These are phyloP conservation scores for Penicillium rolfsii DNA, from an alignment of 2,329 filamentous ascomycete species.

Conservation along the genomic window DNA sequence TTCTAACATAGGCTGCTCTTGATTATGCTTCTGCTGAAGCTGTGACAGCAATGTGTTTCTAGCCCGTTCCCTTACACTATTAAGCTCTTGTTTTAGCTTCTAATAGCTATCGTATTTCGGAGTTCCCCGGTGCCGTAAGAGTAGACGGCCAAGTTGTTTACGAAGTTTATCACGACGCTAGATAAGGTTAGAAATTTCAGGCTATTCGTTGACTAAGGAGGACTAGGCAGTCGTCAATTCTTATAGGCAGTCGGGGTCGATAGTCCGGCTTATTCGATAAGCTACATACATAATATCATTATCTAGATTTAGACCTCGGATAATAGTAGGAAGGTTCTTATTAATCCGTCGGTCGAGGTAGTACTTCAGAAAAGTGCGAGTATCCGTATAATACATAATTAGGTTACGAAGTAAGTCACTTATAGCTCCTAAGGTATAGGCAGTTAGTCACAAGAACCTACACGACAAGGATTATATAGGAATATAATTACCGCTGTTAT, in stretches of 20 bases:
- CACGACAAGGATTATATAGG: background rate
- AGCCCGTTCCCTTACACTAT: background rate
- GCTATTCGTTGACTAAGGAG: conserved; percentile 26
- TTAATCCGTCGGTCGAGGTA: conserved; percentile 22
- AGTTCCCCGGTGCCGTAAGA: conserved; percentile 13
- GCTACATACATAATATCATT: conserved; percentile 28
- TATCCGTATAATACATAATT: conserved; percentile 24
- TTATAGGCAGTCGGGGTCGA: conserved; percentile 4
- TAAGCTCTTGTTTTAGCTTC: conserved; percentile 16
- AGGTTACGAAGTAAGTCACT: conserved; percentile 10
- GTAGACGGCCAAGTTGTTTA: conserved; percentile 10
- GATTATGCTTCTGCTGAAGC: conserved; percentile 22
- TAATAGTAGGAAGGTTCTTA: conserved; percentile 25
- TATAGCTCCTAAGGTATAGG: background rate
- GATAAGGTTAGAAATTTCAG: conserved; percentile 19
- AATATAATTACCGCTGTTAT: conserved; percentile 10
- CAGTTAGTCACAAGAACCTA: background rate
- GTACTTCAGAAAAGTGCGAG: conserved; percentile 23
- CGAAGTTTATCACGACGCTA: conserved; percentile 14
- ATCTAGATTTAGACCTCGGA: conserved; percentile 26
- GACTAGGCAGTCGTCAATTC: conserved; percentile 29
- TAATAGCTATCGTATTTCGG: conserved; percentile 16
- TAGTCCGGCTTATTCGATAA: conserved; percentile 7
- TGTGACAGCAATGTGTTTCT: conserved; percentile 18
- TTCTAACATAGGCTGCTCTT: conserved; percentile 26